Evolutionary conservation across 306 rosid species (phyloP), one percentile per base, ranked within the genome.

Genomic region (Lathyrus tuberosus): DNA sequence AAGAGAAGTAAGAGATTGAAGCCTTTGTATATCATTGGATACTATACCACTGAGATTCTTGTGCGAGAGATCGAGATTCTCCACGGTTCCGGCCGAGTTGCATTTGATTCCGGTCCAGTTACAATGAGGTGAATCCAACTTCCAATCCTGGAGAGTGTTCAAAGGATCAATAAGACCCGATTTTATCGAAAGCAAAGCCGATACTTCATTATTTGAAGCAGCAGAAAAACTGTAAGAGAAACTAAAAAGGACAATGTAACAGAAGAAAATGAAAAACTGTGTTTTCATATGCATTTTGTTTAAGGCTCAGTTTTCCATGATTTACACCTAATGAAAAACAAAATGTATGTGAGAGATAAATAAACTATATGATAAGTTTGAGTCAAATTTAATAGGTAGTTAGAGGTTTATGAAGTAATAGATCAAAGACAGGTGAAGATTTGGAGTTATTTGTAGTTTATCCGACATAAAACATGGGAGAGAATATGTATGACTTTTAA

Each of bases 401-500:
- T 81, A 84, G 78, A 85, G 84, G 81, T 83, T 70, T 85, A 48
- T 67, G 67, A 67, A 74, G 69, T 81, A 77, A 72, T 71, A 85
- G 73, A 71, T 79, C 65, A 78, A 71, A 59, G 59, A 82, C 83
- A 48, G 81, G 76, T 70, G 76, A 78, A 63, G 81, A 63, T 85
- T 89, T 91, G 96, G 87, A 82, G 56, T 80, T 83, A 83, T 81
- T 84, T 81, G 84, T 77, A 89, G 84, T 80, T 86, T 82, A 85
- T 83, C 89, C 91, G 87, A 91, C 97, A 91, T 72, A 66, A 86
- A 82, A 91, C 91, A 89, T 91, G 95, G 92, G 79, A 82, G 71
- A 87, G 92, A 91, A 89, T 91, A 87, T 87, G 88, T 89, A 87
- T 86, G 88, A 46, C 42, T 53, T 62, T 74, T 20, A 24, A 41